Percentiles rank a stretch among this genome's conserved stretches.
Evolutionary conservation across 73 alveolate genomes (phyloP).

Genomic region (Paramecium sonneborni): DNA sequence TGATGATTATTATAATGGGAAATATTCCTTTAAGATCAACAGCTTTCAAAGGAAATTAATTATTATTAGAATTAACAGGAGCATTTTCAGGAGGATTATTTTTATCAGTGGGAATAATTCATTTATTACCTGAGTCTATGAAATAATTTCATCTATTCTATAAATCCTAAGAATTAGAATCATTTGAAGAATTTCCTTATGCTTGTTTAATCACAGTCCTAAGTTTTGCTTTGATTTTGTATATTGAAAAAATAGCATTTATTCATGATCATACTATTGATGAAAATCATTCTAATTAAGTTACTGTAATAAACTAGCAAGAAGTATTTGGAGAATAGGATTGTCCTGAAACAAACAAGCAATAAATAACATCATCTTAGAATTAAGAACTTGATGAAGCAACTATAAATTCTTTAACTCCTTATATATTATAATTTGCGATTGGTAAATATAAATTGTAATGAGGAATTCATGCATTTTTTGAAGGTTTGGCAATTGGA

Average conservation of each 20-base stretch:
- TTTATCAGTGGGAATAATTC: constrained; percentile 82
- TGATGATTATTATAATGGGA: constrained; percentile 45
- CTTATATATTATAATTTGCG: constrained; percentile 83
- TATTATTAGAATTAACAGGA: constrained; percentile 69
- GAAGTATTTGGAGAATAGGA: not conserved
- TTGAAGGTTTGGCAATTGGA: constrained; percentile 97
- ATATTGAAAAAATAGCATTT: constrained; percentile 83
- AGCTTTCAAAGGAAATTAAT: constrained; percentile 52
- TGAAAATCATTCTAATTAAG: not conserved
- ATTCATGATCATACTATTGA: constrained; percentile 75
- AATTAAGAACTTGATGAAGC: not conserved
- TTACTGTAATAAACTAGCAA: not conserved
- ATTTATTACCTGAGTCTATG: constrained; percentile 80
- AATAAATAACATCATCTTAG: not conserved
- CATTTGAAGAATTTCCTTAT: constrained; percentile 68
- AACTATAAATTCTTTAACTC: constrained; percentile 56
- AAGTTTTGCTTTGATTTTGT: constrained; percentile 79
- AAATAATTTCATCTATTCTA: constrained; percentile 74
- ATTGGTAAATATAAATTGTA: constrained; percentile 4
- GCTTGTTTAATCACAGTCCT: constrained; percentile 76
- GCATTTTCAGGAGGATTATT: constrained; percentile 88
- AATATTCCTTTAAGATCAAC: constrained; percentile 45
- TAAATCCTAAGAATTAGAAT: not conserved
- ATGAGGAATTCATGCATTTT: constrained; percentile 87
- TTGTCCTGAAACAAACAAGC: not conserved